These are phyloP conservation scores for Fusarium guadeloupense DNA, from an alignment of 2,329 filamentous ascomycete species.

Conservation along the genomic window DNA sequence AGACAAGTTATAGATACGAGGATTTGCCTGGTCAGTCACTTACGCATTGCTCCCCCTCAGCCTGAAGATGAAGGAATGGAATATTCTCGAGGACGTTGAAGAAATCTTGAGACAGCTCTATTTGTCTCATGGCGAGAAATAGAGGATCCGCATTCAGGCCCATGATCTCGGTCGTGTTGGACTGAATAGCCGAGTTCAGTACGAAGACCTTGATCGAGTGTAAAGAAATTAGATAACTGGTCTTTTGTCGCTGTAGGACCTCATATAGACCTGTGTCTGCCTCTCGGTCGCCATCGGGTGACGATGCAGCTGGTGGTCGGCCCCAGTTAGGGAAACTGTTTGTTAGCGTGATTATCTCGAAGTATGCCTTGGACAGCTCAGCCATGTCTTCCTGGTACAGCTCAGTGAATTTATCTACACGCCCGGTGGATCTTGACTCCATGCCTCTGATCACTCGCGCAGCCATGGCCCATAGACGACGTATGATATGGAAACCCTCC, in stretches of 20 bases:
- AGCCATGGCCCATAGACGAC: conserved; percentile 4
- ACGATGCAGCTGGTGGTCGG: too few species aligned
- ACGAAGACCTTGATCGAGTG: neutral
- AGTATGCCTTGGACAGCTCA: too few species aligned
- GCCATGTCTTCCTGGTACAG: too few species aligned
- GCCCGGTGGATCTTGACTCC: neutral
- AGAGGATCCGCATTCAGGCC: neutral
- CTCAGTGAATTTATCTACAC: neutral
- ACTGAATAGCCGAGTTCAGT: too few species aligned
- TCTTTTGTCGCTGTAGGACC: neutral
- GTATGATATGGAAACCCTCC: conserved; percentile 1
- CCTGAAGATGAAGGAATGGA: conserved; percentile 2
- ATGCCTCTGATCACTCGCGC: neutral
- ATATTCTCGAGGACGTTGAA: conserved; percentile 1
- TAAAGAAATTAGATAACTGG: neutral
- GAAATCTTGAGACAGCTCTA: conserved; percentile 9
- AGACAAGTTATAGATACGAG: neutral
- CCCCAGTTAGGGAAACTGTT: too few species aligned
- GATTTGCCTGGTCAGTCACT: too few species aligned
- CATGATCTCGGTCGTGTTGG: too few species aligned
- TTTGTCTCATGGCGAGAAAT: neutral
- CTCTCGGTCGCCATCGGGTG: too few species aligned
- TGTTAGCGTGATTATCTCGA: too few species aligned
- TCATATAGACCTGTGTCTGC: too few species aligned
- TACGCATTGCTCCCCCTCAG: conserved; percentile 7